phyloP scores from a whole-genome alignment of 1,284 basidiomycete genomes.

The Irpex lacteus region DNA sequence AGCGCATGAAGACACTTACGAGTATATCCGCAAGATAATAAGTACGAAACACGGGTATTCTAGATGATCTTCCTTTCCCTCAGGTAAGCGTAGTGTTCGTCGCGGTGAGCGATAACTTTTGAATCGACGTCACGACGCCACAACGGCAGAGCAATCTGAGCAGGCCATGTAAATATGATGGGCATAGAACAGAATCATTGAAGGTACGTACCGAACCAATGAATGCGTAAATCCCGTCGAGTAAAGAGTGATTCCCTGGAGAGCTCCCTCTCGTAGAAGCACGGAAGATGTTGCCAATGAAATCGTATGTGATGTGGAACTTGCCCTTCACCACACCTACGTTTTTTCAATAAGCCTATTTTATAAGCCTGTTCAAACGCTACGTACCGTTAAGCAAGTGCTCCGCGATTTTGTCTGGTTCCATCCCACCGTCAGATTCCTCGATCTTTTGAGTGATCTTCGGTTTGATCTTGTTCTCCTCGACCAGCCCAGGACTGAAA shows the following conservation, averaged over 20 bases:
- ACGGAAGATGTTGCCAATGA: conserved; percentile 69
- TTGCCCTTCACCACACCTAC: conserved; percentile 70
- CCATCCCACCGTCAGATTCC: conserved; percentile 67
- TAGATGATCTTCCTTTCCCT: conserved; percentile 12
- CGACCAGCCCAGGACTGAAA: conserved; percentile 74
- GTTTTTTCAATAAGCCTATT: background rate
- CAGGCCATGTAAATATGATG: background rate
- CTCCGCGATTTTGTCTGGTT: conserved; percentile 66
- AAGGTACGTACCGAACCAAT: conserved; percentile 41
- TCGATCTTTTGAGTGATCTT: conserved; percentile 80
- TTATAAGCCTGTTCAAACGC: background rate
- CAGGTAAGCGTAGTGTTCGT: conserved; percentile 48
- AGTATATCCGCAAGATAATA: background rate
- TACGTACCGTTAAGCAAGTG: conserved; percentile 61
- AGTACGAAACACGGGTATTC: background rate
- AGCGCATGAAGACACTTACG: background rate
- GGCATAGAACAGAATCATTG: background rate
- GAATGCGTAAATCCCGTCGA: conserved; percentile 49
- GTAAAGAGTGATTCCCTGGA: conserved; percentile 58
- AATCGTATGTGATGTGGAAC: conserved; percentile 76
- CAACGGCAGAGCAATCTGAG: conserved; percentile 47
- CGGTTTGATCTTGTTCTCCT: conserved; percentile 85
- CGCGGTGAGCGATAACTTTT: conserved; percentile 40
- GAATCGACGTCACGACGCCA: conserved; percentile 54
- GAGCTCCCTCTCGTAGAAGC: conserved; percentile 67